Percentiles rank a stretch among this genome's conserved stretches.
Evolutionary conservation across 208 protist species (phyloP).

Genomic region (Wallacemonas collosoma): DNA sequence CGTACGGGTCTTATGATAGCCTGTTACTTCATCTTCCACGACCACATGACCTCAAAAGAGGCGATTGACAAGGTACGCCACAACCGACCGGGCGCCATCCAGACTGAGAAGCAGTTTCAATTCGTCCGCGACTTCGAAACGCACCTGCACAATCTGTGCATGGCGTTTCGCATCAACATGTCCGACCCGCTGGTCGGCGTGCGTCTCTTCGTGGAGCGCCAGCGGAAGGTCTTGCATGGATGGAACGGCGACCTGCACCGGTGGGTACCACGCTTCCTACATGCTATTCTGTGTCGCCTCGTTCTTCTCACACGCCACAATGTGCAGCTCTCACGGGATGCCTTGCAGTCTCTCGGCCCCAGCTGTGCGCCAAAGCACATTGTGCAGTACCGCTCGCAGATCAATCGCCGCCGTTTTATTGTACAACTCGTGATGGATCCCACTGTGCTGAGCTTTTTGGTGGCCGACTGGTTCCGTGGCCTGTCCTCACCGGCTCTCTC

Average conservation of each 20-base stretch:
- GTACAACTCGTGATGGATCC: conserved; percentile 63
- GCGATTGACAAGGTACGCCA: conserved; percentile 79
- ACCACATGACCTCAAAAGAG: conserved; percentile 69
- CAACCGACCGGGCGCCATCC: conserved; percentile 77
- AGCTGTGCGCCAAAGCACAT: conserved; percentile 58
- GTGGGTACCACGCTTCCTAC: conserved; percentile 76
- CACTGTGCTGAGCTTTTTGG: conserved; percentile 69
- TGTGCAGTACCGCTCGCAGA: conserved; percentile 63
- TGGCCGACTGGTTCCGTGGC: conserved; percentile 81
- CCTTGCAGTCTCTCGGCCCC: conserved; percentile 64
- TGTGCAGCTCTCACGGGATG: conserved; percentile 32
- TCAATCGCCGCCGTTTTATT: conserved; percentile 74
- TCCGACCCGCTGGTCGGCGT: conserved; percentile 79
- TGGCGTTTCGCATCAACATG: conserved; percentile 79
- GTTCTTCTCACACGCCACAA: conserved; percentile 57
- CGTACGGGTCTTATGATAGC: conserved; percentile 92
- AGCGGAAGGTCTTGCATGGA: conserved; percentile 81
- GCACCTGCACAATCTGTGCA: conserved; percentile 80
- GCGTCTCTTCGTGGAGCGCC: conserved; percentile 75
- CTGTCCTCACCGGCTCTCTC: conserved; percentile 65
- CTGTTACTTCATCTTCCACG: conserved; percentile 89
- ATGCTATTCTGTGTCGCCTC: conserved; percentile 74
- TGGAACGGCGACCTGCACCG: conserved; percentile 77
- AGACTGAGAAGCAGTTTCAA: conserved; percentile 80
- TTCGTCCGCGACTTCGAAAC: conserved; percentile 90